Base-by-base conservation (phyloP, 73 alveolate genomes). In the Vitrella brassicaformis region DNA sequence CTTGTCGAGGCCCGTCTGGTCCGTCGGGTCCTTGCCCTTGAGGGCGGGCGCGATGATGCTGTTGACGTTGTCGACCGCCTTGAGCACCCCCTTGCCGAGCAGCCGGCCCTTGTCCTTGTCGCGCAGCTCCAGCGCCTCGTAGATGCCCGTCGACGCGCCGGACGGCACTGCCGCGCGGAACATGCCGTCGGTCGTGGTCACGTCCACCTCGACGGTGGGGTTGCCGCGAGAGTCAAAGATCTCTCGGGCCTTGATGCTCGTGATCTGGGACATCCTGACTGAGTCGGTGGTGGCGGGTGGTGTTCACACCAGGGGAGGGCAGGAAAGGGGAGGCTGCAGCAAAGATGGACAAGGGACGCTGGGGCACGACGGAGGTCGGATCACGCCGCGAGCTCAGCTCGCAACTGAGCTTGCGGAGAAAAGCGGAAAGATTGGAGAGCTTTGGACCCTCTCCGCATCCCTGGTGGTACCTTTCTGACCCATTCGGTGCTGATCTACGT, bases 81-180 rank as follows among this genome's bases (percentile, higher is more conserved):
- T 82, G 28, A 72, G 81, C 71, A 92, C 98, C 31, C 99, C 99
- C 86, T 94, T 94, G 68, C 99, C 99, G 30, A 89, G 81, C 80
- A 92, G 81, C 68, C 94, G 80, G 65, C 68, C 39, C 27, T 46
- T 72, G 68, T 78, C 89, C 9, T 79, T 79, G 29, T 85, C 93
- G 64, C 98, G 91, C 4, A 94, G 88, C 80, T 95, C 99, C 29
- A 91, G 75, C 32, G 98, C 98, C 90, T 94, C 99, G 65, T 90
- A 90, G 68, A 90, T 86, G 32, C 99, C 99, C 74, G 99, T 94
- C 66, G 99, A 94, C 0, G 99, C 99, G 0, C 99, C 99, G 66
- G 92, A 74, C 18, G 98, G 98, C 69, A 94, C 98, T 31, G 97
- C 95, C 10, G 98, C 97, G 39, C 98, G 87, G 86, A 88, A 90